These are phyloP conservation scores for Juglanconis sp. DNA, from an alignment of 2,329 filamentous ascomycete genomes.

Conservation along the genomic window DNA sequence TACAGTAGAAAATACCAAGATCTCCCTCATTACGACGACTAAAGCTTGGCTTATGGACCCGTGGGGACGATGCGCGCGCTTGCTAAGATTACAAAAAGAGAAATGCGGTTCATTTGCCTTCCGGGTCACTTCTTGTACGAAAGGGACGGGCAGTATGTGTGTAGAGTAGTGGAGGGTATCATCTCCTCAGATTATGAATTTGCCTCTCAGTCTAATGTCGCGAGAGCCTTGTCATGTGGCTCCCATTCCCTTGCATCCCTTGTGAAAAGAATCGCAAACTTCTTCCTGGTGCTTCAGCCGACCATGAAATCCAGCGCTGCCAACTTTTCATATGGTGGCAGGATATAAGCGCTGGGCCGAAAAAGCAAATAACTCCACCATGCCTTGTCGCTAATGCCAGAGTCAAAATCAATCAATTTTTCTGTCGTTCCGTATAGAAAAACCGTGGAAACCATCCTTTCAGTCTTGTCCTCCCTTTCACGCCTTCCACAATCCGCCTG, in stretches of 20 bases:
- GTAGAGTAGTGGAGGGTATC: background rate
- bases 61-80: background rate
- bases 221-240: background rate
- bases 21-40: too few species aligned
- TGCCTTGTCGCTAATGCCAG: constrained; percentile 16
- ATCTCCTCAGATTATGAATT: background rate
- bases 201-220: background rate
- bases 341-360: constrained; percentile 2
- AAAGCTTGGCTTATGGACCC: too few species aligned
- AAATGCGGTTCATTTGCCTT: background rate
- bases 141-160: background rate
- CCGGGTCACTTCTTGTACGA: background rate
- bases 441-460: background rate
- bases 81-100: background rate
- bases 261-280: background rate
- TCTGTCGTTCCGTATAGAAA: background rate
- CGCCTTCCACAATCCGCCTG: background rate
- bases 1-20: too few species aligned
- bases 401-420: constrained; percentile 1
- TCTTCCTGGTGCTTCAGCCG: background rate
- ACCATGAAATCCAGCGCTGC: background rate
- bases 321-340: background rate
- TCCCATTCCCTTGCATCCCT: background rate
- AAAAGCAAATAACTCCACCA: constrained; percentile 11
- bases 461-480: background rate